Conservation (phyloP, 805 yeast species). For the Candida orba region DNA sequence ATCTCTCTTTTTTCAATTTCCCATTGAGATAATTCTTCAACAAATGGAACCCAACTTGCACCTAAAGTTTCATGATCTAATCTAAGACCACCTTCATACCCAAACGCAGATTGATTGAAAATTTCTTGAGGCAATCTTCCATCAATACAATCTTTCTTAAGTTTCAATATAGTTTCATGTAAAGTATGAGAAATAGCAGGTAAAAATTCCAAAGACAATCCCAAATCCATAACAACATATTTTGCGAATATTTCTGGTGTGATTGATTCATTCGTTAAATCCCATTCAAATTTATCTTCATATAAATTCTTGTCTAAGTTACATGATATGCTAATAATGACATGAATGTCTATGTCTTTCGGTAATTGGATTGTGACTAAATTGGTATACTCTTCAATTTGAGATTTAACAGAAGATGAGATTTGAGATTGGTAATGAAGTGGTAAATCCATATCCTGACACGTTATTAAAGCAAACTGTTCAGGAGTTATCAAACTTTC, state of each 20-base stretch:
- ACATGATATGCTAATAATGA: slow-evolving; percentile 72
- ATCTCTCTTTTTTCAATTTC: slow-evolving; percentile 94
- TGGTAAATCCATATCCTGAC: slow-evolving; percentile 80
- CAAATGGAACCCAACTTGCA: slow-evolving; percentile 78
- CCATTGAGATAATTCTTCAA: slow-evolving; percentile 81
- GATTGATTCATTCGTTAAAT: slow-evolving; percentile 41
- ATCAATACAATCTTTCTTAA: slow-evolving; percentile 79
- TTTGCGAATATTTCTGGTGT: slow-evolving; percentile 79
- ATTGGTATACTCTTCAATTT: slow-evolving; percentile 67
- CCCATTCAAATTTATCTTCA: slow-evolving; percentile 96
- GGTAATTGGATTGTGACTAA: slow-evolving; percentile 63
- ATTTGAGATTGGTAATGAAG: slow-evolving; percentile 54
- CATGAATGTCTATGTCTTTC: slow-evolving; percentile 58
- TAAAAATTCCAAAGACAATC: slow-evolving; percentile 74
- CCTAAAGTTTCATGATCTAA: slow-evolving; percentile 73
- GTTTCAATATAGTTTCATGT: slow-evolving; percentile 68
- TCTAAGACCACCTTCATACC: slow-evolving; percentile 59
- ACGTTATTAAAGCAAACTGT: slow-evolving; percentile 75
- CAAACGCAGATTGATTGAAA: slow-evolving; percentile 53
- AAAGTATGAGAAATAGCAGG: slow-evolving; percentile 86
- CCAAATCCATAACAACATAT: slow-evolving; percentile 77
- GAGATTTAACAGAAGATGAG: slow-evolving; percentile 66
- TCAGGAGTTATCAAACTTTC: slow-evolving; percentile 82
- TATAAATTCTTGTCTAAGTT: slow-evolving; percentile 76
- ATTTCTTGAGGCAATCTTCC: slow-evolving; percentile 47